Conservation (phyloP, 2,329 filamentous ascomycete species). For the Thelonectria rubi region DNA sequence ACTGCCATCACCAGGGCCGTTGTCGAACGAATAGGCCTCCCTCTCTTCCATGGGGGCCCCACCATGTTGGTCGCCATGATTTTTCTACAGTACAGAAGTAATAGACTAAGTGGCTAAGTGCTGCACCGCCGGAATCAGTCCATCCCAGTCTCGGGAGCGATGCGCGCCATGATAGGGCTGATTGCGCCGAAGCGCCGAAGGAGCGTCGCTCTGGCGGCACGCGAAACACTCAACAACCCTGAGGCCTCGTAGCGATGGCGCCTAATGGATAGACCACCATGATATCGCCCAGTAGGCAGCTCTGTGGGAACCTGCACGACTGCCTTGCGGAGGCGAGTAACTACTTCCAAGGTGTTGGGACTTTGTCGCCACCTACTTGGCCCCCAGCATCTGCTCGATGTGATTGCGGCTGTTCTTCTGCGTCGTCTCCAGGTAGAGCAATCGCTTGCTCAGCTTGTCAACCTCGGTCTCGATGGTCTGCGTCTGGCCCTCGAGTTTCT, state of each 20-base stretch:
- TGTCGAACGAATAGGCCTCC: neutral
- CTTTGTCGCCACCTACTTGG: conserved; percentile 45
- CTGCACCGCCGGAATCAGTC: conserved; percentile 10
- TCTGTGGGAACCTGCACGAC: neutral
- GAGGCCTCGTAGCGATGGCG: neutral
- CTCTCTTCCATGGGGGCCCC: neutral
- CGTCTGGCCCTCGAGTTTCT: conserved; percentile 78
- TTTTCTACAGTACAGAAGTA: neutral
- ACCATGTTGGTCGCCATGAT: neutral
- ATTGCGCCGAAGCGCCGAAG: conserved; percentile 14
- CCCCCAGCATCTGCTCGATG: conserved; percentile 84
- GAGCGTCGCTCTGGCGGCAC: conserved; percentile 5
- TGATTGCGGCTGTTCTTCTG: conserved; percentile 93
- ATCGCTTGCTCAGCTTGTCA: conserved; percentile 82
- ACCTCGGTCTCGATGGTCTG: conserved; percentile 81
- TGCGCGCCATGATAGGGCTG: conserved; percentile 12
- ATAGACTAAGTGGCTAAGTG: neutral
- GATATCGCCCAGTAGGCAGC: conserved; percentile 8
- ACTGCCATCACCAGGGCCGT: neutral
- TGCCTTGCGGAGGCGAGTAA: neutral
- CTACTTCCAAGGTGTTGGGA: neutral
- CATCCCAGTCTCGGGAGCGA: conserved; percentile 8
- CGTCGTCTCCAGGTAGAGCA: conserved; percentile 93
- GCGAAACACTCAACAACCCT: conserved; percentile 14
- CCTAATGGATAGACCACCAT: neutral